phyloP scores from a whole-genome alignment of 2,329 filamentous ascomycete genomes.

The Cercospora citrullina region DNA sequence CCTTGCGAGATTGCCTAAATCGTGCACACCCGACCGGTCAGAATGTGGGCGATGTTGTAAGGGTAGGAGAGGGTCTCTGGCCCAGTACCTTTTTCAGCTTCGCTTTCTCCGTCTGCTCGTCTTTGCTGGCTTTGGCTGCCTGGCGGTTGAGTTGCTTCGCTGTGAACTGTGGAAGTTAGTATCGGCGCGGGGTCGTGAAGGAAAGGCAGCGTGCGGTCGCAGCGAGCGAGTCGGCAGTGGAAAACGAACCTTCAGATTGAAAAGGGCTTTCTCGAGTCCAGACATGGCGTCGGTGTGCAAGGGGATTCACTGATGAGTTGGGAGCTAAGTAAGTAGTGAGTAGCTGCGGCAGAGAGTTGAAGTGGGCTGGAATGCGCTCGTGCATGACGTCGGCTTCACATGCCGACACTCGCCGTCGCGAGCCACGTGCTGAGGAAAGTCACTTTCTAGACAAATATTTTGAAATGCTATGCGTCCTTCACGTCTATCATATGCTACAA shows the following conservation, averaged over 20 bases:
- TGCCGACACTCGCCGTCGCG: constrained; percentile 6
- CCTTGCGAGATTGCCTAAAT: constrained; percentile 54
- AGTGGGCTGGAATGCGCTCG: constrained; percentile 11
- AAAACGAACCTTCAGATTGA: constrained; percentile 58
- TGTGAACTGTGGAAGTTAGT: constrained; percentile 52
- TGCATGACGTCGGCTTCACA: constrained; percentile 15
- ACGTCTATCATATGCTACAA: constrained; percentile 11
- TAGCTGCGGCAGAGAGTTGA: constrained; percentile 8
- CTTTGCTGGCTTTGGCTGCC: constrained; percentile 61
- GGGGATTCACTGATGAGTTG: neutral
- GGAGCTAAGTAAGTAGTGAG: neutral
- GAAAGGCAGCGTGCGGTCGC: constrained; percentile 30
- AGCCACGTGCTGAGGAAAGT: constrained; percentile 3
- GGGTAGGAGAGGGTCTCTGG: neutral
- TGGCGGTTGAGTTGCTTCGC: constrained; percentile 64
- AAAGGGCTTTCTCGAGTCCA: constrained; percentile 61
- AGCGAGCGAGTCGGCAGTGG: neutral
- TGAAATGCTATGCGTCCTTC: neutral
- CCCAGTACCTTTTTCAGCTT: constrained; percentile 57
- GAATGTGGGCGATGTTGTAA: constrained; percentile 35
- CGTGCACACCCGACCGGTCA: constrained; percentile 35
- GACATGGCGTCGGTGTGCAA: constrained; percentile 49
- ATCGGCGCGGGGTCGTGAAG: neutral
- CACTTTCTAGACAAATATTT: neutral
- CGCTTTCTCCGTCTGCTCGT: constrained; percentile 61